These are phyloP conservation scores for Lanmaoa rubissima DNA, from an alignment of 768 basidiomycete genomes.

Conservation along the genomic window DNA sequence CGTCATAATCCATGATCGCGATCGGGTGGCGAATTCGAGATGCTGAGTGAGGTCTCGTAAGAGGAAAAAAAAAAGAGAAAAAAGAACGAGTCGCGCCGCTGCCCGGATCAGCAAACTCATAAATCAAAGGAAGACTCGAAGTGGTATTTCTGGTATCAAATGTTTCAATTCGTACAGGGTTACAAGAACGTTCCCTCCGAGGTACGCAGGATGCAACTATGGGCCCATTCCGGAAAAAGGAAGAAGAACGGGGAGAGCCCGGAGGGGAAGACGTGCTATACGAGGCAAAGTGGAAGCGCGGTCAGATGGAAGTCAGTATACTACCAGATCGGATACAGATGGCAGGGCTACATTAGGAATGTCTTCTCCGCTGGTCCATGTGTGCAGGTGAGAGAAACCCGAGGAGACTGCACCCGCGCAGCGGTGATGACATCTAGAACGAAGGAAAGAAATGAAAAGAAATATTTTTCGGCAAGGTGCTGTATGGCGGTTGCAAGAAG, in stretches of 20 bases:
- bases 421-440: slow-evolving; percentile 21
- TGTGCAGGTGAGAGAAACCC: slow-evolving; percentile 17
- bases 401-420: slow-evolving; percentile 24
- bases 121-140: slow-evolving; percentile 4
- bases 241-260: background rate
- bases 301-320: slow-evolving; percentile 15
- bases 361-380: slow-evolving; percentile 22
- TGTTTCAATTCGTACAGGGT: slow-evolving; percentile 23
- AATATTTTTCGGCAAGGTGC: slow-evolving; percentile 19
- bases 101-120: slow-evolving; percentile 11
- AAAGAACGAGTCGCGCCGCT: slow-evolving; percentile 2
- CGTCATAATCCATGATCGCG: slow-evolving; percentile 6
- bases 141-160: slow-evolving; percentile 16
- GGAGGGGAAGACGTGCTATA: slow-evolving; percentile 9
- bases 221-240: slow-evolving; percentile 7
- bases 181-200: slow-evolving; percentile 19
- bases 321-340: slow-evolving; percentile 22
- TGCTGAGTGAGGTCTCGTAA: slow-evolving; percentile 5
- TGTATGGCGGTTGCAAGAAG: slow-evolving; percentile 30
- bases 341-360: slow-evolving; percentile 22
- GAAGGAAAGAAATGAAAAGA: slow-evolving; percentile 17
- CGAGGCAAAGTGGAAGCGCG: slow-evolving; percentile 14
- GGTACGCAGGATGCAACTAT: slow-evolving; percentile 8
- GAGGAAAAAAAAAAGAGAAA: background rate
- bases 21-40: slow-evolving; percentile 5